A percentile compares a stretch with the other conserved stretches of the same genome.
Evolutionary conservation across 2,329 filamentous ascomycete species (phyloP).

Genomic region (Aspergillus aculeatinus): DNA sequence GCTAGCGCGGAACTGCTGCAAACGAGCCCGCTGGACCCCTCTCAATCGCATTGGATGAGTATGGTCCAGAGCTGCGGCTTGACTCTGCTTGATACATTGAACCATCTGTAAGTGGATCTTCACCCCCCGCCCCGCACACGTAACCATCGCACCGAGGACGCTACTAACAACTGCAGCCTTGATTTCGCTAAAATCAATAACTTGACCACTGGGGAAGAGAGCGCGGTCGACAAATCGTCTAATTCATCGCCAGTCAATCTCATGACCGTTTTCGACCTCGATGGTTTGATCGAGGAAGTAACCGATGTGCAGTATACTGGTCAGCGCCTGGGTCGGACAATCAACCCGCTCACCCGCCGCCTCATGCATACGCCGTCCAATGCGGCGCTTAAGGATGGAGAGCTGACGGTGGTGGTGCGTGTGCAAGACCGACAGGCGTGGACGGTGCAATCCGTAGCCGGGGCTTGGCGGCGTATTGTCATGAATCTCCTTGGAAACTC

Average conservation of each 20-base stretch:
- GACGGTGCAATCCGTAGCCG: slow-evolving; percentile 24
- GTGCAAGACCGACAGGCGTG: slow-evolving; percentile 21
- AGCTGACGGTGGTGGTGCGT: slow-evolving; percentile 20
- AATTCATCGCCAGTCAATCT: slow-evolving; percentile 17
- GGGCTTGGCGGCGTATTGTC: slow-evolving; percentile 28
- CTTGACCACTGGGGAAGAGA: slow-evolving; percentile 12
- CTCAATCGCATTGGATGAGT: slow-evolving; percentile 42
- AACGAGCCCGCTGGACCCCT: slow-evolving; percentile 41
- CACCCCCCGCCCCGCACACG: neutral
- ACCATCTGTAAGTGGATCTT: slow-evolving; percentile 23
- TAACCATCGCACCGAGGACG: too few species aligned
- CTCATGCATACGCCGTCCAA: neutral
- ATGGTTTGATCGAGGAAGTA: slow-evolving; percentile 26
- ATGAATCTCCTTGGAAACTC: slow-evolving; percentile 36
- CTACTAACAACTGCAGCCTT: slow-evolving; percentile 9
- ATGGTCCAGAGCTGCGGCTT: slow-evolving; percentile 51
- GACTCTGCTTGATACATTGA: slow-evolving; percentile 50
- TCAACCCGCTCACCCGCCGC: neutral
- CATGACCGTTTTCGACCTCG: slow-evolving; percentile 27
- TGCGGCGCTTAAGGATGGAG: neutral
- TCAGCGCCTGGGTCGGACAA: slow-evolving; percentile 10
- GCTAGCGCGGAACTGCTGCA: slow-evolving; percentile 50
- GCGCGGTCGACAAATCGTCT: neutral
- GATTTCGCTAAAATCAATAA: slow-evolving; percentile 34
- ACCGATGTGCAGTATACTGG: slow-evolving; percentile 26